These are phyloP conservation scores for Talaromyces sp. DNA, from an alignment of 2,329 filamentous ascomycete genomes.

Conservation along the genomic window DNA sequence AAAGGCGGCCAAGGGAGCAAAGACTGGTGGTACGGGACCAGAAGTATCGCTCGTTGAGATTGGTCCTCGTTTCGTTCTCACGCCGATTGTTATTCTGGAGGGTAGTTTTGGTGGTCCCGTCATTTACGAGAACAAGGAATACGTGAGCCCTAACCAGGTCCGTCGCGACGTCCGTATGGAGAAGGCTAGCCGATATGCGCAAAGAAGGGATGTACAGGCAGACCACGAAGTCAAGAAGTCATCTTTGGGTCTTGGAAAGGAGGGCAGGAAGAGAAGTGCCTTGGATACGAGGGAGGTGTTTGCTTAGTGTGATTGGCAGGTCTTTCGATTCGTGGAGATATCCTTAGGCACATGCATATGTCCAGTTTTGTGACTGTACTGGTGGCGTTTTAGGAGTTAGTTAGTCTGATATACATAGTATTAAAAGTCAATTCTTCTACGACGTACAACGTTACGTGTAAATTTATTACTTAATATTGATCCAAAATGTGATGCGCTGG, in stretches of 20 bases:
- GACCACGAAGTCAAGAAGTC: conserved; percentile 72
- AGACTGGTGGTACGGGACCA: conserved; percentile 53
- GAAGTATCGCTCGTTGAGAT: conserved; percentile 87
- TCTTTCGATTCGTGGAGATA: conserved; percentile 23
- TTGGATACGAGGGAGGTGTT: conserved; percentile 77
- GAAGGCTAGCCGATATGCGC: conserved; percentile 75
- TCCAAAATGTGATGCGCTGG: neutral
- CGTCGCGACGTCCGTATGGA: conserved; percentile 56
- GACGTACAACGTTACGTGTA: neutral
- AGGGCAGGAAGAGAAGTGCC: conserved; percentile 35
- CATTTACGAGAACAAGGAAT: conserved; percentile 97
- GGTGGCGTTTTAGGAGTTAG: conserved; percentile 1
- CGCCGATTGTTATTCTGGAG: conserved; percentile 92
- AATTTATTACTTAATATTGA: neutral
- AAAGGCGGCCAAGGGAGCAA: conserved; percentile 41
- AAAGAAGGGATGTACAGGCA: conserved; percentile 68
- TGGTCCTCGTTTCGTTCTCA: conserved; percentile 86
- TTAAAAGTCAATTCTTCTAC: neutral
- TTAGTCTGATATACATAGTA: neutral
- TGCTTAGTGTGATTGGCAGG: conserved; percentile 29
- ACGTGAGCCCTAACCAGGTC: conserved; percentile 93
- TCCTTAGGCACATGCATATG: conserved; percentile 27
- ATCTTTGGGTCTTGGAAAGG: conserved; percentile 66
- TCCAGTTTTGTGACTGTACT: conserved; percentile 23
- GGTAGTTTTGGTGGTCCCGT: conserved; percentile 93